phyloP scores from a whole-genome alignment of 1,139 yeast genomes.

The Debaryomyces psychrophilus region DNA sequence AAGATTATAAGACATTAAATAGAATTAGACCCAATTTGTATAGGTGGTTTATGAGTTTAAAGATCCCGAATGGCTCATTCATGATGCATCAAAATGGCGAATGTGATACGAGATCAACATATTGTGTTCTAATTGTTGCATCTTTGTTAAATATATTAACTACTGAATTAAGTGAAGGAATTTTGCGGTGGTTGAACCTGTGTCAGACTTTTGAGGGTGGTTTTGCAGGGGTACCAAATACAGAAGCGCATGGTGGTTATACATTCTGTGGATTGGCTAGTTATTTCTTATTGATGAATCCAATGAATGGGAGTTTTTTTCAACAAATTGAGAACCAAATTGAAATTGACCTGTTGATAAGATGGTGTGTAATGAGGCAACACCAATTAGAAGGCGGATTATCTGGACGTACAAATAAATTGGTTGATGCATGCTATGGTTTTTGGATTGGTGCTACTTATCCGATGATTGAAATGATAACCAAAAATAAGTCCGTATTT shows the following conservation, averaged over 20 bases:
- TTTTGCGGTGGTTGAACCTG: slow-evolving; percentile 59
- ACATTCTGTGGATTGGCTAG: slow-evolving; percentile 88
- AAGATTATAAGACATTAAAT: slow-evolving; percentile 39
- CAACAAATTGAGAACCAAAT: slow-evolving; percentile 25
- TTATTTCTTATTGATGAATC: slow-evolving; percentile 50
- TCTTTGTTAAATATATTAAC: slow-evolving; percentile 65
- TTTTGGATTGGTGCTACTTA: slow-evolving; percentile 91
- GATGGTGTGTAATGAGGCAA: slow-evolving; percentile 79
- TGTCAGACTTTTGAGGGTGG: slow-evolving; percentile 98
- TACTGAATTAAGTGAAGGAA: slow-evolving; percentile 57
- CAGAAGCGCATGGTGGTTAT: slow-evolving; percentile 98
- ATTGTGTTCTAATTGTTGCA: slow-evolving; percentile 82
- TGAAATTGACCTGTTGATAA: slow-evolving; percentile 44
- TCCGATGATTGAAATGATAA: slow-evolving; percentile 60
- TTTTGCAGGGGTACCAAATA: slow-evolving; percentile 75
- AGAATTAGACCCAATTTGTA: slow-evolving; percentile 44
- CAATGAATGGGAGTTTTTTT: slow-evolving; percentile 19
- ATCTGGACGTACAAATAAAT: slow-evolving; percentile 86
- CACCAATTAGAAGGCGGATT: slow-evolving; percentile 78
- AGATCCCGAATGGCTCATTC: slow-evolving; percentile 73
- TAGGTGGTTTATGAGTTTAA: slow-evolving; percentile 67
- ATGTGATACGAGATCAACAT: slow-evolving; percentile 81
- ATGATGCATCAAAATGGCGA: slow-evolving; percentile 81
- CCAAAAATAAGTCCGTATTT: slow-evolving; percentile 35
- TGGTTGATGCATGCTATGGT: slow-evolving; percentile 95